Percentiles rank a stretch among this genome's conserved stretches.
These are phyloP conservation scores for Diaporthe sp. DNA, from an alignment of 2,329 filamentous ascomycete species.

Conservation along the genomic window DNA sequence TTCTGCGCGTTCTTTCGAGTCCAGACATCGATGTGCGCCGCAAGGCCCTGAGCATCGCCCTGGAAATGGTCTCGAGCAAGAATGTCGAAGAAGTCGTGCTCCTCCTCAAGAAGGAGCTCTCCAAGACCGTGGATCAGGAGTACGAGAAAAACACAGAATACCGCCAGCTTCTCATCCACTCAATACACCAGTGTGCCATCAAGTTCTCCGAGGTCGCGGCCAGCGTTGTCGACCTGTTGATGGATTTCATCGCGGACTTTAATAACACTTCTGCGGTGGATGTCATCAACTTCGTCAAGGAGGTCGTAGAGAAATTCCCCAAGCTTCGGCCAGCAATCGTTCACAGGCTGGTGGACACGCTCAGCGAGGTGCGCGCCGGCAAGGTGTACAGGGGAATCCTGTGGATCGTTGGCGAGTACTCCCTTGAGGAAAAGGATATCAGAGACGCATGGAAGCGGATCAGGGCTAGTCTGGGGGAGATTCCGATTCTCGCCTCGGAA, in stretches of 20 bases:
- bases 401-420: conserved; percentile 99
- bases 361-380: conserved; percentile 93
- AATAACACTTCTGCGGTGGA: conserved; percentile 97
- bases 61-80: conserved; percentile 99
- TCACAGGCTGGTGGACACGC: conserved; percentile 86
- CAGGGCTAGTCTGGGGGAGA: conserved; percentile 92
- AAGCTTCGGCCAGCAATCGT: conserved; percentile 89
- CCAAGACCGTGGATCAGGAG: conserved; percentile 97
- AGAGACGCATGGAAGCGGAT: conserved; percentile 97
- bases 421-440: conserved; percentile 92
- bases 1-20: conserved; percentile 92
- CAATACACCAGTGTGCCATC: conserved; percentile 98
- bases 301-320: conserved; percentile 98
- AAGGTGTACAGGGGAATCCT: conserved; percentile 97
- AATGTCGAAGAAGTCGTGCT: conserved; percentile 98
- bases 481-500: conserved; percentile 95
- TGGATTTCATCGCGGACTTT: conserved; percentile 99
- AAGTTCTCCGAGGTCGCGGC: conserved; percentile 98
- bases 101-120: conserved; percentile 95
- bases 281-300: conserved; percentile 98
- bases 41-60: conserved; percentile 89
- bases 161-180: conserved; percentile 93
- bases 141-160: conserved; percentile 99
- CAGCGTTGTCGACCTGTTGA: conserved; percentile 94
- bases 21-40: conserved; percentile 95